Base-by-base conservation (phyloP, 2,329 filamentous ascomycete species). In the Fusarium compactum region DNA sequence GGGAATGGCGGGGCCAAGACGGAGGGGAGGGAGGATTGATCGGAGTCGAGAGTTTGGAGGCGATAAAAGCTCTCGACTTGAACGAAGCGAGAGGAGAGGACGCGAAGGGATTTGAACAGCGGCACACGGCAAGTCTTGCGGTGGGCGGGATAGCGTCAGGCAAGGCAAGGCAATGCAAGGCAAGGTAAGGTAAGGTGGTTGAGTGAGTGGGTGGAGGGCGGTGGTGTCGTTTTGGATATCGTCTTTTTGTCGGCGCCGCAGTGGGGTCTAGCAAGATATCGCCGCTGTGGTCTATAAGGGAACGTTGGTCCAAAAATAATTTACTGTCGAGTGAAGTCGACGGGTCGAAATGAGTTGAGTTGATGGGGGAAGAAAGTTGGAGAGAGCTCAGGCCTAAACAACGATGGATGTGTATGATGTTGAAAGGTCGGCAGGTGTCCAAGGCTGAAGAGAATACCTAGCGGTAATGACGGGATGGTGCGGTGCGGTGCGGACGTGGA, bases 221-320 rank as follows among this genome's bases (percentile, higher is more conserved):
- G 72, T 65, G 63, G 62, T 63, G 70, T 75, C 69, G 72, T 71
- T 71, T 67, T 72, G 55, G 65, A 70, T 72, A 65, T 70, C 58
- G 64, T 71, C 60, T 69, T 71, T 67, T 71, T 71, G 65, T 66
- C 68, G 68, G 53, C 68, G 68, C 68, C 69, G 69, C 61, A 55
- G 69, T 71, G 69, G 69, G 68, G 67, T 70, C 64, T 57, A 68
- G 52, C 68, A 69, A 59, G 64, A 71, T 71, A 65, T 71, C 55
- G 65, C 69, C 57, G 65, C 57, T 46, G 68, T 62, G 43, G 54
- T 66, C 62, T 66, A 61, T 58, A 55, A 47, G 52, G 61, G 50
- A 58, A 55, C 58, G 44, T 64, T 65, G 44, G 67, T 66, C 69
- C 60, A 71, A 71, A 65, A 64, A 48, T 53, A 47, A 45, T 52